These are phyloP conservation scores for Verticillium isaacii DNA, from an alignment of 2,329 filamentous ascomycete genomes.

Conservation along the genomic window DNA sequence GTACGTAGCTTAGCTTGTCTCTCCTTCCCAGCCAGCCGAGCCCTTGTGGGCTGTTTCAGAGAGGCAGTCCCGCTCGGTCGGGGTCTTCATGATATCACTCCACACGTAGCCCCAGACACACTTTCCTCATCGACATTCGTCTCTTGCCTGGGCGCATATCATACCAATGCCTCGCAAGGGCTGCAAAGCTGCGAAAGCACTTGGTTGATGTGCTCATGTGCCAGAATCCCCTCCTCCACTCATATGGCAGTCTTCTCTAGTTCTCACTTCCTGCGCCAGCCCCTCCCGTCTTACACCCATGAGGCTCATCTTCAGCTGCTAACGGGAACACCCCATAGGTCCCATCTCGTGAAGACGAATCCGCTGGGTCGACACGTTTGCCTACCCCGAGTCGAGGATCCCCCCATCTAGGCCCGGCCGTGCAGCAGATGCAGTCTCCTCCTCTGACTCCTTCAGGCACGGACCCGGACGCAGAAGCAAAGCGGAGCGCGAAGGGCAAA, in stretches of 20 bases:
- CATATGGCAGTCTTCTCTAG: not conserved
- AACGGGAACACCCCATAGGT: conserved; percentile 9
- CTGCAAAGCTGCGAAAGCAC: too few relatives aligned
- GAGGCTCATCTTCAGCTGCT: conserved; percentile 11
- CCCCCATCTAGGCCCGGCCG: conserved; percentile 60
- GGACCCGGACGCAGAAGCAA: conserved; percentile 30
- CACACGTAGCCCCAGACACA: not conserved
- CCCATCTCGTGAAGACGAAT: conserved; percentile 55
- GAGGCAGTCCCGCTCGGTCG: not conserved
- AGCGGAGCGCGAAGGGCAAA: conserved; percentile 24
- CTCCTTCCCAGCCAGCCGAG: not conserved
- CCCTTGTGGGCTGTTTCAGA: not conserved
- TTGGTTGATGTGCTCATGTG: too few relatives aligned
- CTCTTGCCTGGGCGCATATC: not conserved
- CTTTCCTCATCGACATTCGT: not conserved
- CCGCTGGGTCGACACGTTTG: conserved; percentile 56
- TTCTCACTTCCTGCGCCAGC: not conserved
- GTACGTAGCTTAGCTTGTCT: conserved; percentile 43
- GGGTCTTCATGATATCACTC: not conserved
- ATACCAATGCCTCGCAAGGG: not conserved
- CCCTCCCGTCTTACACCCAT: not conserved
- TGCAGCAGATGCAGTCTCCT: conserved; percentile 76
- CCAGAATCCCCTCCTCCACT: not conserved
- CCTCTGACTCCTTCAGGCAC: conserved; percentile 85
- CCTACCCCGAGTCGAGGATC: conserved; percentile 62